Conservation (phyloP, 306 rosid genomes). For the Quercus berberidifolia region DNA sequence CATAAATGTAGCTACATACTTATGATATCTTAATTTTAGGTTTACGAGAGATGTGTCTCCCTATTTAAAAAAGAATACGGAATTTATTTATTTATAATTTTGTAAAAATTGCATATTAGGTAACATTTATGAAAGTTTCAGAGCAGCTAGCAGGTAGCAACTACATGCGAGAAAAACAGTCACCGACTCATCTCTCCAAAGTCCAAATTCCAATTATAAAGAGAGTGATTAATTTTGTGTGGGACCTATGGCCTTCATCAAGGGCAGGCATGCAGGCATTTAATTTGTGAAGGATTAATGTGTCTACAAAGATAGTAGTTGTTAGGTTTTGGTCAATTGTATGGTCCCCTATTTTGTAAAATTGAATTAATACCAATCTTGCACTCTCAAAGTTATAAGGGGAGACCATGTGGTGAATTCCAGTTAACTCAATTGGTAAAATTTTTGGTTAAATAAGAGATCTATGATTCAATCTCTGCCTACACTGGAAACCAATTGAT, state of each 20-base stretch:
- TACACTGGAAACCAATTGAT: fast-evolving
- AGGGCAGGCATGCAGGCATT: not conserved
- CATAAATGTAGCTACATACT: not conserved
- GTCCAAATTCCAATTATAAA: not conserved
- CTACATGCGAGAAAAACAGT: too few relatives aligned
- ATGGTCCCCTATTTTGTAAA: not conserved
- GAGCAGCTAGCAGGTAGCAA: too few relatives aligned
- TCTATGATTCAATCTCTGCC: fast-evolving
- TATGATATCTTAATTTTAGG: not conserved
- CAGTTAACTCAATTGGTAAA: too few relatives aligned
- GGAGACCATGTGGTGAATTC: fast-evolving
- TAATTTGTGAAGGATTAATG: not conserved
- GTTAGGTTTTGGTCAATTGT: not conserved
- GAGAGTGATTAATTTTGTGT: not conserved
- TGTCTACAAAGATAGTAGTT: not conserved
- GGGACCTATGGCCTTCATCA: too few relatives aligned
- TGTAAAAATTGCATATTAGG: too few relatives aligned
- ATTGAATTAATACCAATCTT: not conserved
- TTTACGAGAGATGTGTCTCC: too few relatives aligned
- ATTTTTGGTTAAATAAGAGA: too few relatives aligned
- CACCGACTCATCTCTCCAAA: too few relatives aligned
- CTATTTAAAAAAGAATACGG: too few relatives aligned
- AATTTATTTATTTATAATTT: too few relatives aligned
- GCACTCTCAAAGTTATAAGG: not conserved
- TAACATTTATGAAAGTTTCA: too few relatives aligned